A percentile compares a stretch with the other conserved stretches of the same genome.
Conservation (phyloP, 148 eudicot genomes). For the Spergularia marina region DNA sequence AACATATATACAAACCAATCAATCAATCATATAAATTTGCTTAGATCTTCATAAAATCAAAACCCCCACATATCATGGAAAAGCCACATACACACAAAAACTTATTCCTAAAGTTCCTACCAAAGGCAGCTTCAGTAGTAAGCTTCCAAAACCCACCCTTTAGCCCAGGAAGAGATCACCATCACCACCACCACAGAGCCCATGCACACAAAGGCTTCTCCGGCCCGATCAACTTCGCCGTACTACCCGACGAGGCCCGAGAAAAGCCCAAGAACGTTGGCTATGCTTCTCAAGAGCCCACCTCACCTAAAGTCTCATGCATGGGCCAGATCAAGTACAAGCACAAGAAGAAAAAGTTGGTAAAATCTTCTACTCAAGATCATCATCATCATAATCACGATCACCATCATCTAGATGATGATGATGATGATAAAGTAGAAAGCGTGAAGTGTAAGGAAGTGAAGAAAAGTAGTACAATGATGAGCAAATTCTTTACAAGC, state of each 20-base stretch:
- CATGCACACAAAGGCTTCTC: constrained; percentile 45
- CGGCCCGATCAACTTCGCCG: constrained; percentile 42
- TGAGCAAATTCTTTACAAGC: constrained; percentile 14
- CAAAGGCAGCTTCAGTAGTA: constrained; percentile 51
- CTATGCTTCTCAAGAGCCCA: constrained; percentile 50
- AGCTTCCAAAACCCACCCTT: constrained; percentile 53
- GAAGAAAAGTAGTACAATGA: neutral
- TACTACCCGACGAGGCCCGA: constrained; percentile 64
- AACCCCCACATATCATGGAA: constrained; percentile 23
- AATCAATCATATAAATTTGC: too few species aligned
- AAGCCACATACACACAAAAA: constrained; percentile 35
- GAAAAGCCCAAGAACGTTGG: constrained; percentile 28
- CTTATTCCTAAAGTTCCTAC: constrained; percentile 56
- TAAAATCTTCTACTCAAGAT: neutral
- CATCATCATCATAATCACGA: neutral
- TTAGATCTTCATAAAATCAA: neutral
- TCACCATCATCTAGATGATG: neutral
- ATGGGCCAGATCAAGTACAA: constrained; percentile 84
- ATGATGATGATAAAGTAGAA: neutral
- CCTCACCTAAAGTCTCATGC: constrained; percentile 85
- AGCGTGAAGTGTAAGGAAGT: neutral
- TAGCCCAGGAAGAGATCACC: constrained; percentile 49
- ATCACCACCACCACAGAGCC: constrained; percentile 25
- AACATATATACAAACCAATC: too few species aligned
- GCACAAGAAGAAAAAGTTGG: constrained; percentile 36